Evolutionary conservation across 108 stramenopile species (phyloP).

Genomic region (Fragilariopsis cylindrus): DNA sequence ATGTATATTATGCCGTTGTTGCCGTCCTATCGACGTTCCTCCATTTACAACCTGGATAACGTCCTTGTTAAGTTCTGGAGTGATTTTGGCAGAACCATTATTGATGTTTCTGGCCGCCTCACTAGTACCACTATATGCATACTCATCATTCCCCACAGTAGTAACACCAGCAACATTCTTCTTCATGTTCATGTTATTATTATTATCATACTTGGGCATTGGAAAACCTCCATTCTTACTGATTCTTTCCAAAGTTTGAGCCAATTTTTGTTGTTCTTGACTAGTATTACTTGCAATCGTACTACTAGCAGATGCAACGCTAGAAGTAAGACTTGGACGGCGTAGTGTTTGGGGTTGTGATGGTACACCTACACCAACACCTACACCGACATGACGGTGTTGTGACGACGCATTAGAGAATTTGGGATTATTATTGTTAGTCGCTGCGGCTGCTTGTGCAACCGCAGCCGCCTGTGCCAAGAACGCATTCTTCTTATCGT

Average conservation of each 20-base stretch:
- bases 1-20: no score
- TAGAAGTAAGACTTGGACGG: slow-evolving; percentile 6
- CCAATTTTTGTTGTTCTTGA: not conserved
- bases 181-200: not conserved
- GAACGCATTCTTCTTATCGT: not conserved
- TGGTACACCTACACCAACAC: not conserved
- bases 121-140: not conserved
- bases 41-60: not conserved
- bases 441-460: not conserved
- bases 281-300: not conserved
- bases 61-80: slow-evolving; percentile 5
- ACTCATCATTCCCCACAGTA: not conserved
- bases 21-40: no score
- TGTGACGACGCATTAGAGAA: not conserved
- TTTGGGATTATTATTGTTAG: not conserved
- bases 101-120: not conserved
- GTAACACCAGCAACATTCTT: not conserved
- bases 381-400: not conserved
- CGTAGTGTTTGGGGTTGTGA: not conserved
- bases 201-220: not conserved
- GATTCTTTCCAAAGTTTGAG: not conserved
- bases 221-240: slow-evolving; percentile 4
- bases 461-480: not conserved
- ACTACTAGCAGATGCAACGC: not conserved
- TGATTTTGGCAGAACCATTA: not conserved